A percentile compares a stretch with the other conserved stretches of the same genome.
Evolutionary conservation across 441 rosid species (phyloP).

Genomic region (Omphalea diandra): DNA sequence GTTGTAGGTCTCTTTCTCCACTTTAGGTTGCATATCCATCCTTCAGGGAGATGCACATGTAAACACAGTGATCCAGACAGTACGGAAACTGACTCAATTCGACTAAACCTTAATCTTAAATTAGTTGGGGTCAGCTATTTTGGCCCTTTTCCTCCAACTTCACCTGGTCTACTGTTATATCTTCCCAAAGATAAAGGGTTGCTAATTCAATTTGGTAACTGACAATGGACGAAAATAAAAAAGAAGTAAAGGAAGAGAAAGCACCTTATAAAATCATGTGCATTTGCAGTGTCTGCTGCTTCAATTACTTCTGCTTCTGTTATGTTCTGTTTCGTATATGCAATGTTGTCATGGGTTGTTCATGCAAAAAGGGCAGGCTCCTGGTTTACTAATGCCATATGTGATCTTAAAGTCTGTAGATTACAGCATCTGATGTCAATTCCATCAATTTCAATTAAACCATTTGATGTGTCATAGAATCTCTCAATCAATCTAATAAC

Average conservation of each 20-base stretch:
- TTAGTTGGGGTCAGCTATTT: too few species aligned
- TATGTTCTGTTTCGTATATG: constrained; percentile 6
- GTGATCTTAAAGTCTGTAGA: constrained; percentile 20
- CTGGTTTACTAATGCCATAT: constrained; percentile 17
- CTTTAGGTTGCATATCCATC: constrained; percentile 25
- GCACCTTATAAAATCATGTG: not conserved
- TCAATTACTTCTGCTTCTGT: constrained; percentile 8
- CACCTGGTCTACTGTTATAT: too few species aligned
- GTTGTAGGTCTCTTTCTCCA: constrained; percentile 24
- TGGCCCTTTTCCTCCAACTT: too few species aligned
- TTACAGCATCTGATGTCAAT: constrained; percentile 18
- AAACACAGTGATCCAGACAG: too few species aligned
- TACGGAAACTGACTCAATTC: too few species aligned
- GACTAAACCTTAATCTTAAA: too few species aligned
- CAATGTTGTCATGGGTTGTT: constrained; percentile 22
- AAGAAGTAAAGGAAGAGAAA: too few species aligned
- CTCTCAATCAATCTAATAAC: constrained; percentile 25
- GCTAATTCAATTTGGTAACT: not conserved
- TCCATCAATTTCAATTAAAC: constrained; percentile 22
- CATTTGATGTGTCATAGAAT: constrained; percentile 28
- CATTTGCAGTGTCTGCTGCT: constrained; percentile 7
- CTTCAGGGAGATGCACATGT: constrained; percentile 9
- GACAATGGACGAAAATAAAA: too few species aligned
- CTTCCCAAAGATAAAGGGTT: too few species aligned
- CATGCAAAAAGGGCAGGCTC: constrained; percentile 25